Evolutionary conservation across 2,329 filamentous ascomycete genomes (phyloP), one percentile per base, ranked within the genome.

Genomic region (Trichophyton verrucosum): DNA sequence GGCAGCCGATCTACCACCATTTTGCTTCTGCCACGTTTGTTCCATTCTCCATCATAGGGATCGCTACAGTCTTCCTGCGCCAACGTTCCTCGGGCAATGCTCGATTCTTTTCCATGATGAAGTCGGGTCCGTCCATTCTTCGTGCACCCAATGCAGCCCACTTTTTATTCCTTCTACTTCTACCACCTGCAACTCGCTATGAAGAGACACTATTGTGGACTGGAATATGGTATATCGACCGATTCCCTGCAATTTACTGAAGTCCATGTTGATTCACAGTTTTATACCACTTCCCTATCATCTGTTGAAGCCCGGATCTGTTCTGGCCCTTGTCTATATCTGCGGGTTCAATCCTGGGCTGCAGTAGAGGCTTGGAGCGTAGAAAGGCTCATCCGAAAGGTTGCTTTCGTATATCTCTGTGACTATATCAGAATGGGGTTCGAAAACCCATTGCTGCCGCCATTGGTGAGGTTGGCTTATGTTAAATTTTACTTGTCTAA

Each of bases 101-200:
- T 27, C 20, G 3, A 9, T 6, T 8, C 20, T 15, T 20, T 8
- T n/a, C 8, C 1, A 33, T 27, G 7, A 13, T 0, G n/a, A 11
- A 15, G 13, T 27, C 9, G 15, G 27, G 0, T 7, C 15, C 20
- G 7, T 53, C 20, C 13, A 8, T 13, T 11, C 27, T n/a, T 9
- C 13, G 49, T 56, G n/a, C 59, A 60, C 22, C 38, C 15, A 22
- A 22, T 13, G 15, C 22, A 20, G 3, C 4, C 11, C 24, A 27
- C 30, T 36, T 15, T 6, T 9, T 55, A 60, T 13, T 17, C 17
- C 15, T 36, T 55, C 22, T 24, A 15, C 5, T 56, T 17, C 15
- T 36, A 40, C 24, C 46, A 60, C 24, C 17, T 55, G n/a, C 22
- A 55, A n/a, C 57, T 58, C 22, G 57, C 57, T 20, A 58, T 58